Percentiles rank a stretch among this genome's conserved stretches.
These are phyloP conservation scores for Termitomyces sp. DNA, from an alignment of 768 basidiomycete species.

Conservation along the genomic window DNA sequence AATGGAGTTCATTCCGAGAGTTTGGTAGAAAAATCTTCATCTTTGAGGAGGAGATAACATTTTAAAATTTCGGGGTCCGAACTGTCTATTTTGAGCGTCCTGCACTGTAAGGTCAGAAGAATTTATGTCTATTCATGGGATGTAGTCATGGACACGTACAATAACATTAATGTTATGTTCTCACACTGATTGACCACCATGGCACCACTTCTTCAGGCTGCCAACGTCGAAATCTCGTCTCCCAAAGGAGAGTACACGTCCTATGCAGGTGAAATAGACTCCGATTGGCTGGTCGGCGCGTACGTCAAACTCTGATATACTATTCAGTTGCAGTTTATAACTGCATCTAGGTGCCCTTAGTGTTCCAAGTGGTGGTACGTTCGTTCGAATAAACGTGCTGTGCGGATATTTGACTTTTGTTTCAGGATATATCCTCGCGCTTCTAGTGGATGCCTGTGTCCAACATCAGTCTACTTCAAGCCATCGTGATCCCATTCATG, in stretches of 20 bases:
- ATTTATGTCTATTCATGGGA: background rate
- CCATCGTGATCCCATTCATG: constrained; percentile 54
- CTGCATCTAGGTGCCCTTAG: constrained; percentile 21
- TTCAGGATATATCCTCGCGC: constrained; percentile 53
- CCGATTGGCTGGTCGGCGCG: constrained; percentile 41
- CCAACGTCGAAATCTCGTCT: constrained; percentile 16
- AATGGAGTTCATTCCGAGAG: too few relatives aligned
- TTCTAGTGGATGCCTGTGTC: constrained; percentile 50
- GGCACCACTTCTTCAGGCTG: constrained; percentile 36
- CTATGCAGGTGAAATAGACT: constrained; percentile 36
- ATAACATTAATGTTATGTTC: too few relatives aligned
- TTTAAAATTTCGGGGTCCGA: too few relatives aligned
- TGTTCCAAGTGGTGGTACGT: constrained; percentile 50
- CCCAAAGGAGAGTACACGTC: constrained; percentile 14
- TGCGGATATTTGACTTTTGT: background rate
- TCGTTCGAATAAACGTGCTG: background rate
- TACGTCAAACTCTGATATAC: constrained; percentile 20
- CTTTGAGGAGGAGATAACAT: too few relatives aligned
- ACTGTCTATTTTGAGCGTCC: too few relatives aligned
- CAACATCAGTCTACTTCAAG: constrained; percentile 34
- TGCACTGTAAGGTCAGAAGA: too few relatives aligned
- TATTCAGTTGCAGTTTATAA: constrained; percentile 3
- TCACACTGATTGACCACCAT: constrained; percentile 16
- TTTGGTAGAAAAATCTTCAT: too few relatives aligned
- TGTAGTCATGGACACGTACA: background rate